Conservation (phyloP, 108 stramenopile genomes). For the Asterionellopsis glacialis region DNA sequence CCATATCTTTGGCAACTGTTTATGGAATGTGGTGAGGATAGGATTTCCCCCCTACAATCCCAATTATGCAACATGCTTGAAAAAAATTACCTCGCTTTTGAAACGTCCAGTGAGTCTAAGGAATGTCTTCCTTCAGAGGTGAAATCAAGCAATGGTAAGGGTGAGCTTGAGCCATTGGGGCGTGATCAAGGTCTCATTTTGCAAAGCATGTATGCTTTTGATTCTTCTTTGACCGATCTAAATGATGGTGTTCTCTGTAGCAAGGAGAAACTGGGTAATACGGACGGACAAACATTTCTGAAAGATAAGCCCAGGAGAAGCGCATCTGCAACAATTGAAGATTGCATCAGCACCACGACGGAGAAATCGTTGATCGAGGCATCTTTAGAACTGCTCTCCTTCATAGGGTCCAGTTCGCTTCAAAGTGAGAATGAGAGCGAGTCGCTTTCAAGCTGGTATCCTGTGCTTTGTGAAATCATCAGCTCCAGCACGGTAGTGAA, state of each 20-base stretch:
- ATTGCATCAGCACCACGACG: no score
- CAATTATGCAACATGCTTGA: conserved; percentile 24
- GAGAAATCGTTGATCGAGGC: conserved; percentile 19
- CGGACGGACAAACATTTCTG: no score
- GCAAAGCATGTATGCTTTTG: conserved; percentile 12
- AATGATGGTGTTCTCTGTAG: conserved; percentile 33
- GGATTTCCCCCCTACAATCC: conserved; percentile 8
- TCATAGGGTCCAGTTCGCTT: conserved; percentile 22
- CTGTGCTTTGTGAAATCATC: conserved; percentile 65
- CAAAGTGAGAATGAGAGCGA: conserved; percentile 12
- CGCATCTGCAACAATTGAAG: no score
- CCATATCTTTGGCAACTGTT: conserved; percentile 11
- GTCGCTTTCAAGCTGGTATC: conserved; percentile 51
- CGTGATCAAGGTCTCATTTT: no score
- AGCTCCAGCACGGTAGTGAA: conserved; percentile 23
- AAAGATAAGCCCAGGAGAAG: no score
- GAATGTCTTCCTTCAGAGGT: not conserved
- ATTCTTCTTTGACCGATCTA: conserved; percentile 15
- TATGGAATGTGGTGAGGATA: conserved; percentile 1
- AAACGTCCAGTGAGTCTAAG: not conserved
- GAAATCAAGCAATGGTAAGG: not conserved
- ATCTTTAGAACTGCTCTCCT: conserved; percentile 41
- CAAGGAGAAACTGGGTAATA: conserved; percentile 16
- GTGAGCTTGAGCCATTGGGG: not conserved
- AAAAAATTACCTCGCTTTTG: conserved; percentile 8